Base-by-base conservation (phyloP, 1,139 yeast species). In the Pichia sp. region DNA sequence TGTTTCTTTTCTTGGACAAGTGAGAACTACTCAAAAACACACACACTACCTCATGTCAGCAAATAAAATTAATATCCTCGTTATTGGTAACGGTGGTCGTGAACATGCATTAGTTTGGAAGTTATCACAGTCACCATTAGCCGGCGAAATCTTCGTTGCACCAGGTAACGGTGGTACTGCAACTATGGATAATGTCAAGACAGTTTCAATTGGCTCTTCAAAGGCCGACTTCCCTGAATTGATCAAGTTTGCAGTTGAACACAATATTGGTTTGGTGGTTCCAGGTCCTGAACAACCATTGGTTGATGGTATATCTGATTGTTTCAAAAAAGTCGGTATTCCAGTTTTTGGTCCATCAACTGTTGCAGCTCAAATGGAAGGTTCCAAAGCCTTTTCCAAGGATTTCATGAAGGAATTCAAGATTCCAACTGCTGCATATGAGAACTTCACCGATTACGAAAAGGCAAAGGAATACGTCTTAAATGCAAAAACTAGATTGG, bases 221-320 rank as follows among this genome's bases (percentile, higher is more conserved):
- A 71, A 77, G 48, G 73, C 72, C 4, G 79, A 81, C 53, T 81
- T 85, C 61, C 74, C 75, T 32, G 71, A 69, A 40, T 69, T 79
- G 37, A 80, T 75, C 46, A 64, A 76, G 49, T 87, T 88, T 64
- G 95, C 96, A 7, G 62, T 71, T n/a, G 76, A 77, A 38, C 70
- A 90, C 49, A 59, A 74, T 8, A 74, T 94, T 48, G 75, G 73
- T 44, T 72, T 94, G 52, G 98, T 88, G 10, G 74, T 94, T 43
- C 98, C 98, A 36, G 99, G 99, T 38, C 98, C 99, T n/a, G 99
- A 94, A 67, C 96, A 88, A 66, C 98, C 98, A 37, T 72, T 94
- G 52, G 97, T 92, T 37, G 97, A 92, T 60, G 99, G 99, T 40
- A 80, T 92, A 49, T 66, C 90, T 34, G 67, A 81, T 27, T 69